phyloP scores from a whole-genome alignment of 2,329 filamentous ascomycete genomes.

The Botrytis fragariae region DNA sequence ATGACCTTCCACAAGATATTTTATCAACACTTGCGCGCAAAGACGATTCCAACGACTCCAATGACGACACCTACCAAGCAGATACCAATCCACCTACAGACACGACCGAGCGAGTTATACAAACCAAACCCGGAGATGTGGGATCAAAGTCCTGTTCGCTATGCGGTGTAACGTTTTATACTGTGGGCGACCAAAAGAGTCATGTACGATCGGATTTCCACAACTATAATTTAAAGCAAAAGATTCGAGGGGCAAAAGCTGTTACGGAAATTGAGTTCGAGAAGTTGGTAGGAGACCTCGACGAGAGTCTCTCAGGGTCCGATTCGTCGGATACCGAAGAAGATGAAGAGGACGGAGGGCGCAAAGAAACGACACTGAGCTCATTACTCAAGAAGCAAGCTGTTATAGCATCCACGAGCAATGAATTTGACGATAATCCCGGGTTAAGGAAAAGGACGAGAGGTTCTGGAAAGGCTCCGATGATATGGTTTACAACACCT shows the following conservation, averaged over 20 bases:
- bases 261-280: constrained; percentile 84
- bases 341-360: constrained; percentile 52
- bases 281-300: constrained; percentile 76
- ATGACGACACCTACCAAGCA: constrained; percentile 30
- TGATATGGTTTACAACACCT: constrained; percentile 83
- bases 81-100: constrained; percentile 30
- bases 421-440: constrained; percentile 48
- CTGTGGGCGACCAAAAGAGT: constrained; percentile 74
- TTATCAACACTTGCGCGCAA: constrained; percentile 39
- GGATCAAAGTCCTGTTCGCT: constrained; percentile 77
- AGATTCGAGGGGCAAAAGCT: constrained; percentile 67
- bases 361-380: constrained; percentile 70
- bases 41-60: constrained; percentile 30
- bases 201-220: constrained; percentile 91
- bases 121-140: constrained; percentile 43
- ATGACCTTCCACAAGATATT: constrained; percentile 40
- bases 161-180: constrained; percentile 69
- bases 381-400: constrained; percentile 81
- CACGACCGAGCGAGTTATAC: constrained; percentile 39
- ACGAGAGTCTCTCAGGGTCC: constrained; percentile 90
- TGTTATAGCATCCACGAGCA: constrained; percentile 55
- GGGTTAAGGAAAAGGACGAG: constrained; percentile 49
- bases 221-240: constrained; percentile 92
- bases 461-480: constrained; percentile 64
- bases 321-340: constrained; percentile 68